Conservation (phyloP, 169 alveolate species). For the Plasmodium berghei region DNA sequence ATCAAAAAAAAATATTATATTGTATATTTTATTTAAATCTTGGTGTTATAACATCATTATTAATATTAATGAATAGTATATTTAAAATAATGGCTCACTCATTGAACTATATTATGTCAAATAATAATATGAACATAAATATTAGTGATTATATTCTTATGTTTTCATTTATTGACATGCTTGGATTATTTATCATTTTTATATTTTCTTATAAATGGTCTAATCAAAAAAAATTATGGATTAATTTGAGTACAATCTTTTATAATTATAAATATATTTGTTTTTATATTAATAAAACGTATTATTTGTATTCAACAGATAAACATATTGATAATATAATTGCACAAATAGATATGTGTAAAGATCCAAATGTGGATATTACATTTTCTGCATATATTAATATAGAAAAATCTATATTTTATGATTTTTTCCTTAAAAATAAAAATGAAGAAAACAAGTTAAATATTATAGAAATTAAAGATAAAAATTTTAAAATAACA, state of each 20-base stretch:
- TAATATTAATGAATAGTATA: conserved; percentile 55
- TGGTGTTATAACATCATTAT: conserved; percentile 50
- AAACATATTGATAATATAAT: conserved; percentile 44
- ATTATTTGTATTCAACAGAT: conserved; percentile 43
- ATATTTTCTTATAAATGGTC: conserved; percentile 43
- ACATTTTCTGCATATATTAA: conserved; percentile 48
- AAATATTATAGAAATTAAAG: conserved; percentile 43
- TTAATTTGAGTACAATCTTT: conserved; percentile 33
- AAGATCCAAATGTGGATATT: conserved; percentile 29
- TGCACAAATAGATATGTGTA: conserved; percentile 30
- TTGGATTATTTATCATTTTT: conserved; percentile 36
- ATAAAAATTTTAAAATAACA: conserved; percentile 1
- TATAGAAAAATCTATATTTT: conserved; percentile 60
- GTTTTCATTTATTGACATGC: conserved; percentile 40
- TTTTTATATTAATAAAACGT: conserved; percentile 33
- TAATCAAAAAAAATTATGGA: conserved; percentile 47
- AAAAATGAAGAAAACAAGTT: conserved; percentile 27
- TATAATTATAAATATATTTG: conserved; percentile 51
- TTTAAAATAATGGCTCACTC: conserved; percentile 65
- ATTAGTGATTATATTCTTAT: conserved; percentile 51
- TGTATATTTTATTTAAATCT: conserved; percentile 60
- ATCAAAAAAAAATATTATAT: conserved; percentile 50
- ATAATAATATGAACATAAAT: background rate
- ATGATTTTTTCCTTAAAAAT: conserved; percentile 25
- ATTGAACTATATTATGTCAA: conserved; percentile 37